Conservation (phyloP, 371 early-diverging fungal genomes). For the Saksenaea oblongispora region DNA sequence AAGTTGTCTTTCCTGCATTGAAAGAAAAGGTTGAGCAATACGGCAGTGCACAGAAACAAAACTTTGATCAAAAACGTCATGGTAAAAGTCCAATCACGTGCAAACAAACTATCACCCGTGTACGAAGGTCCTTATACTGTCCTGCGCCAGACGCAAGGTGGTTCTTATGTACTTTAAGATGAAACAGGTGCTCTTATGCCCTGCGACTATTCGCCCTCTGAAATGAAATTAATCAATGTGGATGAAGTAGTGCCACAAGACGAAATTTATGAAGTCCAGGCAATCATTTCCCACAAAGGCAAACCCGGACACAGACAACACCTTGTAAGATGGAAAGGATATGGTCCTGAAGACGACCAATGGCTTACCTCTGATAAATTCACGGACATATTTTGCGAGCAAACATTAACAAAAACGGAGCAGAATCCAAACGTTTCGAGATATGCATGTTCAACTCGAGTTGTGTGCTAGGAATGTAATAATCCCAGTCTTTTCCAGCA, state of each 20-base stretch:
- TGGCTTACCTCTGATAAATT: conserved; percentile 7
- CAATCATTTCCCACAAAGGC: conserved; percentile 3
- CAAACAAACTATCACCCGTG: not conserved
- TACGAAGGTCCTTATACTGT: conserved; percentile 21
- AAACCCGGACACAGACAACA: conserved; percentile 1
- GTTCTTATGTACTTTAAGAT: conserved; percentile 14
- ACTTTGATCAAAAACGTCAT: conserved; percentile 1
- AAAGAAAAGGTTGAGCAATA: too few relatives aligned
- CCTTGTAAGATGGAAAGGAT: conserved; percentile 9
- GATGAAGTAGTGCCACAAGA: conserved; percentile 7
- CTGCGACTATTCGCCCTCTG: conserved; percentile 15
- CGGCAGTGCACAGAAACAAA: too few relatives aligned
- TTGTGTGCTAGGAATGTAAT: conserved; percentile 21
- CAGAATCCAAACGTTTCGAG: not conserved
- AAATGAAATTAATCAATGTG: conserved; percentile 10
- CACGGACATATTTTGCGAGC: conserved; percentile 9
- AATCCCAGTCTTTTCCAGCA: conserved; percentile 21
- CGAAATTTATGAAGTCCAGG: conserved; percentile 8
- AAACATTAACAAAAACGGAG: too few relatives aligned
- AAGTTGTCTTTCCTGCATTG: conserved; percentile 16
- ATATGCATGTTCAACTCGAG: conserved; percentile 7
- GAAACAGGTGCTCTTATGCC: conserved; percentile 10
- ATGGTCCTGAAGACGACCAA: not conserved
- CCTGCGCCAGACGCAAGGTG: conserved; percentile 14
- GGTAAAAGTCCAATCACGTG: not conserved